These are phyloP conservation scores for Cercospora janseana DNA, from an alignment of 2,329 filamentous ascomycete genomes.

Conservation along the genomic window DNA sequence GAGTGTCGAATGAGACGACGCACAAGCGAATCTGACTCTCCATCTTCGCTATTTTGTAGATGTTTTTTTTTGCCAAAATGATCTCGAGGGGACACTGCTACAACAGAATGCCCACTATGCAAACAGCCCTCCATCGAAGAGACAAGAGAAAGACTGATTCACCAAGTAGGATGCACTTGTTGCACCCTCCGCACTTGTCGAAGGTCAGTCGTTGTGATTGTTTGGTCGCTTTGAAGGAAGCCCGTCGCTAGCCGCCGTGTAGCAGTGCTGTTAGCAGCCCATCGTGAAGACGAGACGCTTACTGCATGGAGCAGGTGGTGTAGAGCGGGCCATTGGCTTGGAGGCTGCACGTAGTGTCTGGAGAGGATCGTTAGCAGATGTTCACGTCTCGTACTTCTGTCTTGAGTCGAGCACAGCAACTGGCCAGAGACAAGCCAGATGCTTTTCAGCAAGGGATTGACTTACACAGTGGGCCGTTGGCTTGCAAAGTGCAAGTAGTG, in stretches of 20 bases:
- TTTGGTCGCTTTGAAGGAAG: not conserved
- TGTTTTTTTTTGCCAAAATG: not conserved
- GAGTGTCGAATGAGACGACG: not conserved
- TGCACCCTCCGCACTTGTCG: not conserved
- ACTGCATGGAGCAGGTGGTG: not conserved
- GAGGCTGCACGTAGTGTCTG: not conserved
- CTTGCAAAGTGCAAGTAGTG: not conserved
- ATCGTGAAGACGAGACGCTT: not conserved
- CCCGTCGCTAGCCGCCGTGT: not conserved
- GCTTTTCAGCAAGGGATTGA: not conserved
- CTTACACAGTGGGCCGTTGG: not conserved
- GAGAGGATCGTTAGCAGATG: not conserved
- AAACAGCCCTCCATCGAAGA: not conserved
- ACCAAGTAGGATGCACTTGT: constrained; percentile 2
- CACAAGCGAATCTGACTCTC: not conserved
- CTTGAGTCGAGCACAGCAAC: no score
- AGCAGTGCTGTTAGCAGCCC: not conserved
- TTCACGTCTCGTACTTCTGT: no score
- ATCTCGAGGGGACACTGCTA: not conserved
- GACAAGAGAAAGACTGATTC: not conserved
- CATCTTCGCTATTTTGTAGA: not conserved
- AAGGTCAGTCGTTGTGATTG: not conserved
- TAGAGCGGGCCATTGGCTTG: not conserved
- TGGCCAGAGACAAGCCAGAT: not conserved
- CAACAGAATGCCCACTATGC: not conserved